Evolutionary conservation across 106 monocot genomes (phyloP), one percentile per base, ranked within the genome.

Genomic region (Agapanthus africanus): DNA sequence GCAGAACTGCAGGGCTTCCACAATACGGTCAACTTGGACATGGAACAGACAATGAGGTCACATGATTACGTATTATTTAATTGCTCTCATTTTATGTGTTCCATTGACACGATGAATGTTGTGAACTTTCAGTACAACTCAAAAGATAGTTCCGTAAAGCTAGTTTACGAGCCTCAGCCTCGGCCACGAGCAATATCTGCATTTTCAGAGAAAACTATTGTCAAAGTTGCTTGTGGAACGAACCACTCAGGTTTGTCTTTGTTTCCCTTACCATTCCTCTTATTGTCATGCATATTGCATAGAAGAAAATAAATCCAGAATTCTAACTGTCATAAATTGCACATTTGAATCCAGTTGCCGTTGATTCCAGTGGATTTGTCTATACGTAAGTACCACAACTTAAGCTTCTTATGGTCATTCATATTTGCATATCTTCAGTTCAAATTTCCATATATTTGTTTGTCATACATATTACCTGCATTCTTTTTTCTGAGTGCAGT

Each of bases 1-100:
- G 40, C 80, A 97, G 95, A 68, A 82, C 95, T 42, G 88, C 88
- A 60, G 95, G 95, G 63, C 86, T 86, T 75, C 95, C 95, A 11
- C 95, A 97, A 52, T 97, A 91, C 84, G 95, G 95, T 28, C 95
- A 97, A 69, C 95, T 97, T 73, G 95, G 95, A 42, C 95, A 97
- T 81, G 95, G 95, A 67, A 97, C 95, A 32, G 88, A 97, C 65
- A 88, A 84, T 65, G 86, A 97, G 84, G 95, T 97, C 32, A 64
- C 33, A 15, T 57, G 44, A 44, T 26, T 52, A 16, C 31, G 19
- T 31, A 59, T 35, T 37, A 37, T 28, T 28, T 73, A 33, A 30
- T 63, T 11, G 4, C 63, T 36, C 26, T 34, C 21, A 66, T 27
- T 63, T 50, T 56, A 37, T 28, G 23, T 9, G 13, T 42, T 66